A percentile compares a stretch with the other conserved stretches of the same genome.
phyloP scores from a whole-genome alignment of 2,329 filamentous ascomycete species.

The Xylariaceae sp. region DNA sequence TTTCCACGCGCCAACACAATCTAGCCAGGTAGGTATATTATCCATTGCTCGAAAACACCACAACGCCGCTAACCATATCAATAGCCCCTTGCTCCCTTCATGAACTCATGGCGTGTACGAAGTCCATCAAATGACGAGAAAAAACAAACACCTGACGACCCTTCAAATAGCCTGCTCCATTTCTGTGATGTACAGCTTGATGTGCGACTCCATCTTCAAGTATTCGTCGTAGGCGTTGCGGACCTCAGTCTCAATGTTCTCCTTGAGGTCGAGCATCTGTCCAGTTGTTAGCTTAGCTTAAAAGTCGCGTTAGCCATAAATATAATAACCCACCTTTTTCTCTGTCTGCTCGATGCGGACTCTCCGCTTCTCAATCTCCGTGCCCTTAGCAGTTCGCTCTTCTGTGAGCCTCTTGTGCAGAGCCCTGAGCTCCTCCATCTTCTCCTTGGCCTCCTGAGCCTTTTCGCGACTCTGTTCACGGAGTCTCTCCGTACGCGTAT shows the following conservation, averaged over 20 bases:
- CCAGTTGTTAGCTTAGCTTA: constrained; percentile 23
- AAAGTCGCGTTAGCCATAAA: neutral
- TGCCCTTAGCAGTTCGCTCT: constrained; percentile 78
- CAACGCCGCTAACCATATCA: constrained; percentile 41
- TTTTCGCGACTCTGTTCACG: constrained; percentile 76
- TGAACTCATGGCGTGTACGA: constrained; percentile 24
- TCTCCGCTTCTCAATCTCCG: constrained; percentile 85
- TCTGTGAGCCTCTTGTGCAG: constrained; percentile 77
- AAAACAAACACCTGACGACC: constrained; percentile 4
- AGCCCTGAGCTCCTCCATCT: constrained; percentile 82
- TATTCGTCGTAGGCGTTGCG: constrained; percentile 89
- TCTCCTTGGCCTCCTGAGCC: constrained; percentile 71
- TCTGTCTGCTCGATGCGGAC: constrained; percentile 97
- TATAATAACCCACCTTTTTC: constrained; percentile 69
- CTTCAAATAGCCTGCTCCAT: constrained; percentile 80
- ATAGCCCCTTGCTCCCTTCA: constrained; percentile 29
- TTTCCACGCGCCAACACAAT: neutral
- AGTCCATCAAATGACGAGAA: constrained; percentile 1
- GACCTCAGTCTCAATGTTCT: constrained; percentile 93
- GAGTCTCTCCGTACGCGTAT: constrained; percentile 78
- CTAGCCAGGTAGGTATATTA: neutral
- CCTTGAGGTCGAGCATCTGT: constrained; percentile 95
- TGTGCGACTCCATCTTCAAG: constrained; percentile 94
- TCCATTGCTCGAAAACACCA: constrained; percentile 11
- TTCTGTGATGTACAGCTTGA: constrained; percentile 95